These are phyloP conservation scores for Paraphaeosphaeria sporulosa DNA, from an alignment of 2,329 filamentous ascomycete genomes.

Conservation along the genomic window DNA sequence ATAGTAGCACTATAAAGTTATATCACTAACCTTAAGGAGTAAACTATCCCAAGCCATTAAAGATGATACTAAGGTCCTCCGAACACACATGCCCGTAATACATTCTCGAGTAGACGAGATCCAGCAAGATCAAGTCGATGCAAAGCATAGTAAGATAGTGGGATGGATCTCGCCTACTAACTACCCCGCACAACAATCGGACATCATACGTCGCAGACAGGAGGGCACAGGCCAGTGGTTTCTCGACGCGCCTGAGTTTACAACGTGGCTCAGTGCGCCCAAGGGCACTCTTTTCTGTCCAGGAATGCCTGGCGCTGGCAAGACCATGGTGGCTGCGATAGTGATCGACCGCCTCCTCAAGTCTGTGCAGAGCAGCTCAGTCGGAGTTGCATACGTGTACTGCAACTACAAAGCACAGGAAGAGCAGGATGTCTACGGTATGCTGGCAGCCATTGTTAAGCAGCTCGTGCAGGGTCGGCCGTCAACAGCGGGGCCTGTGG, in stretches of 20 bases:
- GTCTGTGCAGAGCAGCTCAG: neutral
- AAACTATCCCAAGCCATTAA: constrained; percentile 25
- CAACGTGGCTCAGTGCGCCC: too few species aligned
- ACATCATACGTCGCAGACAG: constrained; percentile 18
- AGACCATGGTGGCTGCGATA: too few species aligned
- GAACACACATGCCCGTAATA: constrained; percentile 9
- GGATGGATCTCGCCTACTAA: constrained; percentile 22
- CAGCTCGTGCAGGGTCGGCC: neutral
- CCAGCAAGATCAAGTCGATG: neutral
- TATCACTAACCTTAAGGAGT: constrained; percentile 17
- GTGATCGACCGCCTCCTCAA: neutral
- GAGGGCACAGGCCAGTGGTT: too few species aligned
- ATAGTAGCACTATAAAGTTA: constrained; percentile 8
- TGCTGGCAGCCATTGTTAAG: neutral
- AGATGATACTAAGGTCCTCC: constrained; percentile 10
- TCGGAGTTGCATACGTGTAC: neutral
- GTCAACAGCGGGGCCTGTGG: neutral
- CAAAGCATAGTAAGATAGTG: constrained; percentile 11
- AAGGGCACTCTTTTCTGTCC: too few species aligned
- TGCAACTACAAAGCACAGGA: too few species aligned
- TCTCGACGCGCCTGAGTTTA: too few species aligned
- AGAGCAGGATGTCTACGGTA: neutral
- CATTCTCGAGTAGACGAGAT: neutral
- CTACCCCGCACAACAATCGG: constrained; percentile 17
- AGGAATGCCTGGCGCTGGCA: too few species aligned